Evolutionary conservation across 148 eudicot species (phyloP), one percentile per base, ranked within the genome.

Genomic region (Gaultheria prostrata): DNA sequence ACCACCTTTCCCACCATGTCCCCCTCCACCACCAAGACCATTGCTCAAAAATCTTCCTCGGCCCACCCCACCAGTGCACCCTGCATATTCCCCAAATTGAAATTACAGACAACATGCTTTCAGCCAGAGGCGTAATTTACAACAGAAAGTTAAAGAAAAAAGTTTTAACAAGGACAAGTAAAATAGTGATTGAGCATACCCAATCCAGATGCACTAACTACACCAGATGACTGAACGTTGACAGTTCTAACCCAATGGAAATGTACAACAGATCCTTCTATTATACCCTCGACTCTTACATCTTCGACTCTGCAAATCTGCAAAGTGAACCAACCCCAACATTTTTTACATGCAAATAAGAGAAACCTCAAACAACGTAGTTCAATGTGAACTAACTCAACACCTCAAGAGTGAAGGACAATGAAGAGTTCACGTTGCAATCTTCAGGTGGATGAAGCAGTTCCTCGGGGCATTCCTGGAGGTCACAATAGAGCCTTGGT

Each of bases 231-330:
- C 81, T 83, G 84, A 63, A 95, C 86, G 77, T 79, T 90, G 76
- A 94, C 95, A 35, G 89, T 86, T 88, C 98, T 94, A 82, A 95
- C 93, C 94, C 92, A 90, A 83, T 95, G 97, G 59, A 95, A 91
- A 89, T 95, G 98, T 83, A 95, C 88, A 86, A 95, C 93, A 87
- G 98, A 94, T 88, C 98, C 98, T 91, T 91, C 92, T 43, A 94
- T 79, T 20, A 82, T 56, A 76, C 98, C 98, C 85, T 90, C 93
- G 48, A 95, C 84, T 53, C 76, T 85, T 59, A 95, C 61, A 83
- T 93, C 98, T 92, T 95, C 98, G 85, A 95, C 97, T 75, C 98
- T 91, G 84, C 98, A 95, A 63, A 95, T 86, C 98, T 95, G 92
- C 91, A 85, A 39, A 74, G 69, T 39, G 82, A 84, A 88, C 39